Conservation (phyloP, 1,284 basidiomycete genomes). For the Boletus mariae region DNA sequence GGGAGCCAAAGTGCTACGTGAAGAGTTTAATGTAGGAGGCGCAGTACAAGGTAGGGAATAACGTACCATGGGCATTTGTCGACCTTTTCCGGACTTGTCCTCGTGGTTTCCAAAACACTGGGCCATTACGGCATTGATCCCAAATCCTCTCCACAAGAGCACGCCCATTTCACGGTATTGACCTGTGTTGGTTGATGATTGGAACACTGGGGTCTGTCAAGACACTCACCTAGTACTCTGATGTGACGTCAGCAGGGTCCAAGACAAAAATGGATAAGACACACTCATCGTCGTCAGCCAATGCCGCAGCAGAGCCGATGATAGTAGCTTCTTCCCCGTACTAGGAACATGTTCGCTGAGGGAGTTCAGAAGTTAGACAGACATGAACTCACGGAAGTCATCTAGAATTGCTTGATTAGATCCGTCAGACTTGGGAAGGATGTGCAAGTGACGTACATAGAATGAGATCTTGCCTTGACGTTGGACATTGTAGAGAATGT, state of each 20-base stretch:
- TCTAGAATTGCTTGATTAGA: constrained; percentile 40
- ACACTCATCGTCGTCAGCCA: constrained; percentile 84
- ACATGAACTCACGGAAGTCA: constrained; percentile 62
- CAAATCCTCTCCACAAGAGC: constrained; percentile 83
- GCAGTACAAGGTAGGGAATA: background rate
- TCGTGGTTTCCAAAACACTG: constrained; percentile 87
- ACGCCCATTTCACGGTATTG: constrained; percentile 92
- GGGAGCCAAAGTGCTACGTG: constrained; percentile 80
- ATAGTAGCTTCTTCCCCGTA: constrained; percentile 92
- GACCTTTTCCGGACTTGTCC: constrained; percentile 80
- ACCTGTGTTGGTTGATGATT: constrained; percentile 39
- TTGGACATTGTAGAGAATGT: constrained; percentile 87
- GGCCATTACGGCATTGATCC: constrained; percentile 71
- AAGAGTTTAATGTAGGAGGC: constrained; percentile 5
- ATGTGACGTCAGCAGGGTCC: constrained; percentile 10
- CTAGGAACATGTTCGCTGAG: constrained; percentile 36
- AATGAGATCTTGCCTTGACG: constrained; percentile 93
- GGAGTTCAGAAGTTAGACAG: constrained; percentile 1
- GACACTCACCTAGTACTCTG: constrained; percentile 57
- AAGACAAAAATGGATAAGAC: constrained; percentile 28
- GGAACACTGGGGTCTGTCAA: background rate
- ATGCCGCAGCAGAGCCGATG: constrained; percentile 84
- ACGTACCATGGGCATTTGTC: constrained; percentile 83
- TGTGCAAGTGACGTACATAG: constrained; percentile 57
- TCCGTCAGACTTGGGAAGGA: constrained; percentile 12